Conservation (phyloP, 305 asterid genomes). For the Ilex paraguariensis region DNA sequence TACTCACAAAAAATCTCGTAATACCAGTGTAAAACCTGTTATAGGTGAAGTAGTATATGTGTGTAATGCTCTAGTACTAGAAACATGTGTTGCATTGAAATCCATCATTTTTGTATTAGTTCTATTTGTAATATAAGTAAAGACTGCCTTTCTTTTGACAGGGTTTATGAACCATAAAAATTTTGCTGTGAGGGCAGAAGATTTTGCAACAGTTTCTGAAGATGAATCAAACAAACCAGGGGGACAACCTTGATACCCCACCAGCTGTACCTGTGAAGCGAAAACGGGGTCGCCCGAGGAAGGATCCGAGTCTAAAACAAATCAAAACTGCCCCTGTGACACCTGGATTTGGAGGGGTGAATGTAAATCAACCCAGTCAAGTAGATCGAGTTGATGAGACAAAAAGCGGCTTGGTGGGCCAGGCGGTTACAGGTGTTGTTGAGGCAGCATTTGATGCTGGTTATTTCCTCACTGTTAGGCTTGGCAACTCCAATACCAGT, state of each 20-base stretch:
- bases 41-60: no score
- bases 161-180: background rate
- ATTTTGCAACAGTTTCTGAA: background rate
- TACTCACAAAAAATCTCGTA: no score
- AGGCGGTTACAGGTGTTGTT: background rate
- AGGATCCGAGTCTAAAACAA: background rate
- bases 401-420: background rate
- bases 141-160: background rate
- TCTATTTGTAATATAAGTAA: no score
- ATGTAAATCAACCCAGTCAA: background rate
- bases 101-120: no score
- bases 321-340: background rate
- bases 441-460: background rate
- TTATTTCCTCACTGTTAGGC: background rate
- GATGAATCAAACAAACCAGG: background rate
- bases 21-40: no score
- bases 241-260: background rate
- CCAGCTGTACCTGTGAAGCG: background rate
- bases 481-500: background rate
- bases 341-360: background rate
- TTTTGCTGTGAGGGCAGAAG: background rate
- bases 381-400: background rate
- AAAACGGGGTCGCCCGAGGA: background rate
- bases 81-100: no score
- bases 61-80: no score